Evolutionary conservation across 495 filamentous ascomycete genomes (phyloP), one percentile per base, ranked within the genome.

Genomic region (Daldinia concentrica): DNA sequence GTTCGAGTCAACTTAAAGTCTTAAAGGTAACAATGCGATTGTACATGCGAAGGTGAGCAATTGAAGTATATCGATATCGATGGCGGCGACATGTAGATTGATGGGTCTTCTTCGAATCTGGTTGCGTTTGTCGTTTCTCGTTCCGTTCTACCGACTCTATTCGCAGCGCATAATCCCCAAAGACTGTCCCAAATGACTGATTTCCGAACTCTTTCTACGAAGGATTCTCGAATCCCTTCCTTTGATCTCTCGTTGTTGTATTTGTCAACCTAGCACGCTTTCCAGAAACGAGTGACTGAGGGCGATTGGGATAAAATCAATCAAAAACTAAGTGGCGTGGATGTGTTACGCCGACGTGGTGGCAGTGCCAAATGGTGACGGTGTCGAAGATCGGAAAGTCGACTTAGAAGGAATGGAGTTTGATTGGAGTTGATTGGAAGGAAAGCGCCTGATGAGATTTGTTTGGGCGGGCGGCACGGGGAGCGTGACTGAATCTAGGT

Each of bases 271-370:
- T 36, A 58, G 22, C 64, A 68, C 70, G 71, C 71, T 73, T 69
- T 69, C 71, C 71, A 73, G 71, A 73, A 73, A 73, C 71, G 71
- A 73, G 71, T 69, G 66, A 73, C 71, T 66, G 34, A 62, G 24
- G 48, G 61, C 57, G 60, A 62, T 56, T n/a, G 43, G 64, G 48
- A 64, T 26, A 45, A 72, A 45, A 61, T 59, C 60, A 43, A 60
- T 57, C 36, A 48, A 48, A 48, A 48, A 17, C 43, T 17, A 62
- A 57, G 71, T 66, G 66, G 62, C 71, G 62, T 26, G 62, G 36
- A 66, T 62, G 62, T 58, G 52, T 62, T 69, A 57, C 51, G 69
- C 63, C 57, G 66, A 57, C 58, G 17, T 52, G 57, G 71, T 69
- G 71, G 71, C 65, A 73, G 71, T 73, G 71, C 65, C 71, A 61